Evolutionary conservation across 768 basidiomycete species (phyloP), one percentile per base, ranked within the genome.

Genomic region (Holtermannia corniformis): DNA sequence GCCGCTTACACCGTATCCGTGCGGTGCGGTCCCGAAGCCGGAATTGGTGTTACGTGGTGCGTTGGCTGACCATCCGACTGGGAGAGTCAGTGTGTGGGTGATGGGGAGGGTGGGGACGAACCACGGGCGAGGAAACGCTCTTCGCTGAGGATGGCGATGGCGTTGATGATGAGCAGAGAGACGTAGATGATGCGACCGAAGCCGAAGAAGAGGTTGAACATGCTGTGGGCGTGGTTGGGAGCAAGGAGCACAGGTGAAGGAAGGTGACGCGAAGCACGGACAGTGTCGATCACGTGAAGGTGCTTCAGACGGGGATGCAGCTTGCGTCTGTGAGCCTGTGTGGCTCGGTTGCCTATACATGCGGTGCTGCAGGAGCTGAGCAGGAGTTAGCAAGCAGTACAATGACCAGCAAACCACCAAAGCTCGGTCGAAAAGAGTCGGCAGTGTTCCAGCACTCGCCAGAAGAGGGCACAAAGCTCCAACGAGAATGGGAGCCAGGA

Each of bases 41-140:
- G 61, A 53, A 52, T 71, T 71, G 13, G 60, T 57, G 10, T 44
- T 42, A 32, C 47, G 46, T 20, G 62, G 20, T 50, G 61, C 16
- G 16, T 55, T 24, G 21, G 65, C 79, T 25, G 86, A 82, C 89
- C 90, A 93, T 54, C 92, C 92, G 71, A 95, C 92, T 93, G 63
- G 40, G 51, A 57, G 37, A 41, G 37, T 49, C 51, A 53, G 25
- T 7, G 22, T 46, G 40, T 14, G 21, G 16, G 45, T 11, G 22
- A 23, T 19, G 14, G 47, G 27, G 5, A 25, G 2, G 19, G 26
- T 44, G 32, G 52, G 22, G 51, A 79, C 85, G 62, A 68, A 93
- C 91, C 90, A 69, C 84, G 78, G 20, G 90, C 85, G 51, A 99
- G 82, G 74, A 99, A 99, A 5, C 93, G 81, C 63, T 99, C 93